phyloP scores from a whole-genome alignment of 2,329 filamentous ascomycete species.

The Aureobasidium sp. region DNA sequence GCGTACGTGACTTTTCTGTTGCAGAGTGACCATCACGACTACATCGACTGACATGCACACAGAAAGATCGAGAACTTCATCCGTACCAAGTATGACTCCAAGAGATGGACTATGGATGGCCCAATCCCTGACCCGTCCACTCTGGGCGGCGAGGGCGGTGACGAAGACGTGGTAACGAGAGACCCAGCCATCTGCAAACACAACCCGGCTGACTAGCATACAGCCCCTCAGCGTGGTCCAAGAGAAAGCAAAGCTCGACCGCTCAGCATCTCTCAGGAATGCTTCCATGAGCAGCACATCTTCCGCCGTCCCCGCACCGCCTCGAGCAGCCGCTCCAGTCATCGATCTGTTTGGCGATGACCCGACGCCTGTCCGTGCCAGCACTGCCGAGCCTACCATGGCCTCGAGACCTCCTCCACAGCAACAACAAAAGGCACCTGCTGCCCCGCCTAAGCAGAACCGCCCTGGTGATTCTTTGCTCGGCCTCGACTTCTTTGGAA shows the following conservation, averaged over 20 bases:
- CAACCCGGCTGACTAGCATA: background rate
- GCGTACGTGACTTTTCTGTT: conserved; percentile 41
- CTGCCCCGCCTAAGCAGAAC: conserved; percentile 46
- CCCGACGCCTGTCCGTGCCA: conserved; percentile 58
- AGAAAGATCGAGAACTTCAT: conserved; percentile 99
- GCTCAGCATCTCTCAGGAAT: conserved; percentile 49
- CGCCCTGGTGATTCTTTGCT: conserved; percentile 80
- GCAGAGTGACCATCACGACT: background rate
- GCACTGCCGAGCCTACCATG: conserved; percentile 65
- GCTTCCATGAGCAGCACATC: conserved; percentile 20
- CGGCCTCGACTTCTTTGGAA: conserved; percentile 86
- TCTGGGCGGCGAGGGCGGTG: conserved; percentile 72
- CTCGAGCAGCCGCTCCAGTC: conserved; percentile 33
- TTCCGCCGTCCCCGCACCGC: conserved; percentile 12
- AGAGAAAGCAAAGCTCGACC: conserved; percentile 62
- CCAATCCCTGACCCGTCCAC: conserved; percentile 87
- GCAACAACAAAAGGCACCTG: conserved; percentile 22
- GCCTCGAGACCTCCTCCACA: conserved; percentile 50
- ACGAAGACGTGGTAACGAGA: conserved; percentile 51
- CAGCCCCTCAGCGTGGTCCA: conserved; percentile 61
- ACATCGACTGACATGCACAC: conserved; percentile 5
- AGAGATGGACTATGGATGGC: conserved; percentile 99
- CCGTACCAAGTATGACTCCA: conserved; percentile 96
- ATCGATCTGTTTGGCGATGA: conserved; percentile 79
- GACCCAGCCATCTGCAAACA: background rate